Base-by-base conservation (phyloP, 1,139 yeast genomes). In the Pichia sp. region DNA sequence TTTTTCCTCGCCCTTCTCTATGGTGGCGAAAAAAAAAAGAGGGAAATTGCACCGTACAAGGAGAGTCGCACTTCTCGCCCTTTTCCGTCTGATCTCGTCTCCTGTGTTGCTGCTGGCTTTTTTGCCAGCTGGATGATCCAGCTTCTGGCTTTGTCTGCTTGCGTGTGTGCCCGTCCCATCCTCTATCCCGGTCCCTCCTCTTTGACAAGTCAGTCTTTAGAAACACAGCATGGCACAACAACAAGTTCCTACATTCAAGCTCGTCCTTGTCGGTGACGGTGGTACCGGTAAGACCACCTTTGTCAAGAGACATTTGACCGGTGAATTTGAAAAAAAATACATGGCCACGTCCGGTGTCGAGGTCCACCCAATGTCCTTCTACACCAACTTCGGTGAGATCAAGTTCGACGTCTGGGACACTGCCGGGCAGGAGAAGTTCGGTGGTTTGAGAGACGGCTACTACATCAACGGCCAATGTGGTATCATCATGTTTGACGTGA, bases 241-340 rank as follows among this genome's bases (percentile, higher is more conserved):
- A 75, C 90, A 87, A 79, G 96, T 90, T 74, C 98, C 99, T 68
- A 88, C 96, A 63, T 93, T 95, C 77, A 95, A 95, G 82, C 85
- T 95, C 74, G 99, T 86, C 68, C 85, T 93, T 70, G 98, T 93
- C 75, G 99, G 99, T 74, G 99, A 93, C 72, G 99, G 99, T 83
- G 99, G 99, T 85, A 93, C 99, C 74, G 98, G 98, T 79, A 91
- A 93, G 85, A 95, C 99, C 80, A 95, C 99, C 58, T 95, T 95
- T 67, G 99, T 95, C 75, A 95, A 93, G 83, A 91, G 99, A 81
- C 99, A 95, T 77, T 85, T 91, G 75, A 93, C 99, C 61, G 99
- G 99, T 79, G 99, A 95, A 75, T 95, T 95, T 73, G 99, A 95
- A 78, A 95, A 95, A 80, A 91, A 91, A 76, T 95, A 95, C 80